A percentile compares a stretch with the other conserved stretches of the same genome.
phyloP scores from a whole-genome alignment of 192 early-diverging fungal genomes.

The Coemansia sp. region DNA sequence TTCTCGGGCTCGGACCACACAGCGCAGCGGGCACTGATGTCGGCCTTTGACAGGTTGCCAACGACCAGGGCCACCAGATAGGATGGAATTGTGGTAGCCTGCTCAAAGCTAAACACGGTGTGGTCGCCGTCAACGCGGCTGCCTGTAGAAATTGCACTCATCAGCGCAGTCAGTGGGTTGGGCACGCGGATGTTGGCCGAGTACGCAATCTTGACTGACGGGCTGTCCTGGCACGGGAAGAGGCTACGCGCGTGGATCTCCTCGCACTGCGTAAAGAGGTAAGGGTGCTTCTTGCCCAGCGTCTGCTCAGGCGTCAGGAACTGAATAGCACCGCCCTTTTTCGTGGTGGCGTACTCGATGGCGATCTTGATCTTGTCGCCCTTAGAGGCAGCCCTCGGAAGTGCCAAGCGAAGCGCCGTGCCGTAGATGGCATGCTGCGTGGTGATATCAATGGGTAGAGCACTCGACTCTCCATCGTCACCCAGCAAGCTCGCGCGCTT shows the following conservation, averaged over 20 bases:
- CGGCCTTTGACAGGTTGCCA: constrained; percentile 66
- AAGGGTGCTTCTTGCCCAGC: constrained; percentile 88
- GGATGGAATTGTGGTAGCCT: constrained; percentile 86
- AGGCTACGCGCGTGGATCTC: constrained; percentile 91
- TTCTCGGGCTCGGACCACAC: constrained; percentile 90
- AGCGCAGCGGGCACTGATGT: constrained; percentile 87
- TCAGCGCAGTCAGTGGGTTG: constrained; percentile 78
- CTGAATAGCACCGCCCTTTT: constrained; percentile 84
- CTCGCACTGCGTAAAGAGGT: constrained; percentile 97
- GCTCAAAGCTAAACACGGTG: constrained; percentile 77
- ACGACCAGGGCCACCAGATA: constrained; percentile 95
- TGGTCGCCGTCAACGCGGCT: constrained; percentile 56
- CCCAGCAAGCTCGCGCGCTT: constrained; percentile 10
- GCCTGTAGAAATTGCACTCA: constrained; percentile 82
- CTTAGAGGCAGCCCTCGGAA: constrained; percentile 49
- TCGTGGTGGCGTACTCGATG: constrained; percentile 77
- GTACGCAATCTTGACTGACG: constrained; percentile 85
- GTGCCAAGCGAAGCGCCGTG: constrained; percentile 64
- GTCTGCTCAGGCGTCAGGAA: constrained; percentile 93
- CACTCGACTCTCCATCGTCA: not conserved
- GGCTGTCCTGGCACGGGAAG: constrained; percentile 87
- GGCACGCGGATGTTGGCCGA: constrained; percentile 78
- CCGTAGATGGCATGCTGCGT: constrained; percentile 68
- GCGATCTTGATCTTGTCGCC: constrained; percentile 57
- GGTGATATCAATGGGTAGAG: constrained; percentile 28